These are phyloP conservation scores for Solanum appendiculatum DNA, from an alignment of 257 asterid species.

Conservation along the genomic window DNA sequence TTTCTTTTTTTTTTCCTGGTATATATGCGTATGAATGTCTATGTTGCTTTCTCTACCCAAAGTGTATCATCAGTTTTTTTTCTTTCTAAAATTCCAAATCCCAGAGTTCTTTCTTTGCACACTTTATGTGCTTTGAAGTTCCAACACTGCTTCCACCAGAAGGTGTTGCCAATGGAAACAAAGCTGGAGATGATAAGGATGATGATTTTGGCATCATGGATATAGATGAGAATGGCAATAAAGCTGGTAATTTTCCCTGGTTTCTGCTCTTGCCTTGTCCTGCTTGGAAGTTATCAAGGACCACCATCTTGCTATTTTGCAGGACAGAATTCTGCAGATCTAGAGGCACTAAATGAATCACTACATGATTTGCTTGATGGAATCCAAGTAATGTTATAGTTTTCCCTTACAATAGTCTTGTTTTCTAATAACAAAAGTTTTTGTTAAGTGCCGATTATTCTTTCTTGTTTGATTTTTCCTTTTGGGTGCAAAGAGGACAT, in stretches of 20 bases:
- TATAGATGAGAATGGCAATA: slow-evolving; percentile 36
- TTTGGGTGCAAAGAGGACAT: background rate
- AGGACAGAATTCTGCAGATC: slow-evolving; percentile 53
- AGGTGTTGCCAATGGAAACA: slow-evolving; percentile 45
- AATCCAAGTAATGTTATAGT: slow-evolving; percentile 52
- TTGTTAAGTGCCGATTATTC: background rate
- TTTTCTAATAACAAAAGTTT: background rate
- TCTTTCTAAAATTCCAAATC: slow-evolving; percentile 5
- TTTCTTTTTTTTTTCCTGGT: slow-evolving; percentile 2
- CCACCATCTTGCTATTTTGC: slow-evolving; percentile 4
- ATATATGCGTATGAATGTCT: background rate
- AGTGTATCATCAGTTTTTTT: background rate
- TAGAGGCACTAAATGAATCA: slow-evolving; percentile 70
- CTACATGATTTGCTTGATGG: slow-evolving; percentile 95
- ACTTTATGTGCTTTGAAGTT: slow-evolving; percentile 96
- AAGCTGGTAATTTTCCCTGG: slow-evolving; percentile 30
- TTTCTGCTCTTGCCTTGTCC: slow-evolving; percentile 1
- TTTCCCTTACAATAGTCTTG: background rate
- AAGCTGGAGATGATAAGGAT: slow-evolving; percentile 30
- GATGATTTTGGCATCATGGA: slow-evolving; percentile 71
- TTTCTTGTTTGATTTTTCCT: background rate
- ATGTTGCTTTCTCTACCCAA: background rate
- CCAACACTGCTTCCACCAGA: slow-evolving; percentile 69
- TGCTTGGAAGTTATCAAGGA: slow-evolving; percentile 7
- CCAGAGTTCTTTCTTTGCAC: slow-evolving; percentile 94